Base-by-base conservation (phyloP, 2,329 filamentous ascomycete species). In the Dendrostoma leiphaemia region DNA sequence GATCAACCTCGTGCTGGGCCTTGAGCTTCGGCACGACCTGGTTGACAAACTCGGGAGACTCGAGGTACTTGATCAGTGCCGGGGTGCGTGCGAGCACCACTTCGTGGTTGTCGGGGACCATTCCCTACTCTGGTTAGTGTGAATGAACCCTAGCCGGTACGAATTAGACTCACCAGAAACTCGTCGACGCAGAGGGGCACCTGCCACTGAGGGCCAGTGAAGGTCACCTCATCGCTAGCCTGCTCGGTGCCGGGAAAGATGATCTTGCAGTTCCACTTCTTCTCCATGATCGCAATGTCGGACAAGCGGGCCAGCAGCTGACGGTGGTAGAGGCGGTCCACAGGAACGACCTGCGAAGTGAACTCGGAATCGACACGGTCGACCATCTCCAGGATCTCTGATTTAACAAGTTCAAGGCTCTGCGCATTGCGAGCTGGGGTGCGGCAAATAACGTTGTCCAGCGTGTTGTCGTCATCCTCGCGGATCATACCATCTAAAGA, bases 201-300 rank as follows among this genome's bases (percentile, higher is more conserved):
- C 79, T 97, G 94, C 82, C 95, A 99, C 75, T 97, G 93, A 47
- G 94, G 94, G 4, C 94, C 94, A 58, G 91, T 96, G 55, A 99
- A 91, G 17, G 89, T 95, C 50, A 99, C 91, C 66, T 95, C 89
- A 66, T 99, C 94, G 69, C 93, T 97, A 21, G 94, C 94, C 72
- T 95, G 89, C 71, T 99, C 94, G 9, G 94, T 97, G 74, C 92
- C 96, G 7, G 94, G 94, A 69, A 99, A 99, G 63, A 91, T 90
- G 67, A 99, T 95, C 78, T 97, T 97, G 85, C 94, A 99, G 71
- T 97, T 97, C 88, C 92, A 97, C 74, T 96, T 97, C 80, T 96
- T 95, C 77, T 99, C 94, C 48, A 99, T 80, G 63, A 94, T 90
- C 62, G 97, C 93, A 54, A 99, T 91, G 66, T 97, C 90, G 41